Base-by-base conservation (phyloP, 1,284 basidiomycete species). In the Blastosporella zonata region DNA sequence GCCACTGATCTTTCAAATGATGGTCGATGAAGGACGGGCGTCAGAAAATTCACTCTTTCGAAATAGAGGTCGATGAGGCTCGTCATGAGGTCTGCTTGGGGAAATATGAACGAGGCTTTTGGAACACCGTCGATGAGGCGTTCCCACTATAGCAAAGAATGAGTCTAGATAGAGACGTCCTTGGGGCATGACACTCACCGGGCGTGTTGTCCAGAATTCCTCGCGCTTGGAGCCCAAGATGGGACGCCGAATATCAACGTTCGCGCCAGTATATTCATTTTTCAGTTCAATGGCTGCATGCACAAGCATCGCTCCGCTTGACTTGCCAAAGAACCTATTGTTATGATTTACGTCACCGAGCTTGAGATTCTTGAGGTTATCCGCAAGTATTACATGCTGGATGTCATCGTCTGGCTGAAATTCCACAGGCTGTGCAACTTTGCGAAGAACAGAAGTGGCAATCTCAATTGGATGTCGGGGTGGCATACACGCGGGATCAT, bases 11-110 rank as follows among this genome's bases (percentile, higher is more conserved):
- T 68, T 49, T 86, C 78, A 59, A 95, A 92, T 2, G 80, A 82
- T 0, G 81, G 82, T 0, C 84, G 79, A 59, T 95, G 92, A 5
- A 96, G 71, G 10, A 95, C 71, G 1, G 90, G 89, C 6, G 79
- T 65, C 53, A 79, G 73, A n/a, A 74, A 55, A 62, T 93, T 90
- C 57, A 77, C 59, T 46, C 80, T 58, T 0, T 56, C 51, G 61
- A 95, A 96, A 61, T 86, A 95, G 13, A 84, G 70, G 20, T 84
- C 77, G 49, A 92, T 71, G 39, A 95, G 75, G 0, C 57, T 45
- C 5, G 60, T 52, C 23, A 84, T 74, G 9, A 95, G 74, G 53
- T 89, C 88, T 0, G 70, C 57, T 0, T 77, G 73, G 0, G 87
- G 87, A 57, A 85, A 89, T 3, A 57, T 49, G 50, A 65, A 74